phyloP scores from a whole-genome alignment of 2,329 filamentous ascomycete genomes.

The Cercospora brassicicola region DNA sequence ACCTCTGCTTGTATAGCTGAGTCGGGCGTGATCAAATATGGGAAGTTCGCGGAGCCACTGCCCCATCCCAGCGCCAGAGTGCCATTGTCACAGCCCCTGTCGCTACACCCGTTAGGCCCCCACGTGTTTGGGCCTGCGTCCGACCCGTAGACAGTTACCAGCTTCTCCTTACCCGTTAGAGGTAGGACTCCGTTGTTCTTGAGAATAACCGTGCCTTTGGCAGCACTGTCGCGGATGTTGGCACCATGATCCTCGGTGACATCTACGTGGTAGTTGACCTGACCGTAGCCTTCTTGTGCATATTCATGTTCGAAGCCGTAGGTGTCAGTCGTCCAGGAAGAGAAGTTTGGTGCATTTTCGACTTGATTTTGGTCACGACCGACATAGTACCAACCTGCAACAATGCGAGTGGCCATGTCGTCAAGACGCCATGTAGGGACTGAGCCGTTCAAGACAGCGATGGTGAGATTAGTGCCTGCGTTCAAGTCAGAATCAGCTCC shows the following conservation, averaged over 20 bases:
- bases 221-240: constrained; percentile 73
- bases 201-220: constrained; percentile 80
- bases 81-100: constrained; percentile 62
- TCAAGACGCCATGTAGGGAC: constrained; percentile 35
- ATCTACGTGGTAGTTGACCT: constrained; percentile 77
- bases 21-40: constrained; percentile 65
- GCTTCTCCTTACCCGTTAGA: constrained; percentile 70
- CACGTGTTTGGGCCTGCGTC: constrained; percentile 74
- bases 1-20: constrained; percentile 69
- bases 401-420: constrained; percentile 39
- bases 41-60: constrained; percentile 58
- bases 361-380: constrained; percentile 51
- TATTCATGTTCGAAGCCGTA: constrained; percentile 67
- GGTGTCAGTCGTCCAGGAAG: constrained; percentile 79
- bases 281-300: constrained; percentile 61
- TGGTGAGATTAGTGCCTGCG: constrained; percentile 26
- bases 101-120: constrained; percentile 76
- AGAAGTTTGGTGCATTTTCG: constrained; percentile 70
- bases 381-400: constrained; percentile 25
- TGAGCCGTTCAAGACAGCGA: constrained; percentile 37
- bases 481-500: no score
- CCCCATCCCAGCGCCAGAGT: constrained; percentile 63
- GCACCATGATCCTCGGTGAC: constrained; percentile 71
- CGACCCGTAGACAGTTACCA: constrained; percentile 75
- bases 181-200: constrained; percentile 81